A percentile compares a stretch with the other conserved stretches of the same genome.
These are phyloP conservation scores for Coemansia biformis DNA, from an alignment of 192 early-diverging fungal species.

Conservation along the genomic window DNA sequence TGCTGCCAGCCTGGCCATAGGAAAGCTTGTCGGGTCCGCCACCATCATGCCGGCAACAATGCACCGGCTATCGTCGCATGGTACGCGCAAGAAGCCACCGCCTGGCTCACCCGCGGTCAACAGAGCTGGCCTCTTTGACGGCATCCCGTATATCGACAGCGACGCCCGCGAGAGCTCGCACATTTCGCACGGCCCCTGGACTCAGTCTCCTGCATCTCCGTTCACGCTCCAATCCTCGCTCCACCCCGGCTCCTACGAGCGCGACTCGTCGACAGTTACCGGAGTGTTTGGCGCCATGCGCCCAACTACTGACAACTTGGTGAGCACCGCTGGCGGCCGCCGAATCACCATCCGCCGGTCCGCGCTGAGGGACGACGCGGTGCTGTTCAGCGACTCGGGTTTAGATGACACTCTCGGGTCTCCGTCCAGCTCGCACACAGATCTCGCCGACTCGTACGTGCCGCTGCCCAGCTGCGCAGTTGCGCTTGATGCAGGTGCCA, in stretches of 20 bases:
- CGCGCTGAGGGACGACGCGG: conserved; percentile 3
- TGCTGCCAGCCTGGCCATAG: conserved; percentile 38
- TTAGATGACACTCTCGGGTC: background rate
- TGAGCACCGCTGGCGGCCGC: conserved; percentile 12
- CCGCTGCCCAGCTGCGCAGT: conserved; percentile 45
- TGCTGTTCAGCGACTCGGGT: no score
- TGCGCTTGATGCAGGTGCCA: no score
- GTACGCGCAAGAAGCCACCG: background rate
- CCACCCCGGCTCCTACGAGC: background rate
- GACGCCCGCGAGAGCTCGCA: conserved; percentile 37
- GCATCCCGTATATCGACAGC: conserved; percentile 47
- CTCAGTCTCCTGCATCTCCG: background rate
- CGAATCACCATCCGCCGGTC: conserved; percentile 21
- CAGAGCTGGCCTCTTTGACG: conserved; percentile 17
- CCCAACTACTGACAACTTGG: no score
- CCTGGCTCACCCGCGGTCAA: background rate
- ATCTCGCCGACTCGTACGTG: conserved; percentile 19
- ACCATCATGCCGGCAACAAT: no score
- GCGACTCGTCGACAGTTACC: conserved; percentile 6
- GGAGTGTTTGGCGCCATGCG: background rate
- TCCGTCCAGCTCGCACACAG: background rate
- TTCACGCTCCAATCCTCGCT: background rate
- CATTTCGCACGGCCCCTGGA: conserved; percentile 44
- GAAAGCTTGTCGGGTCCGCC: conserved; percentile 17
- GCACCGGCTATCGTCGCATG: background rate